A percentile compares a stretch with the other conserved stretches of the same genome.
These are phyloP conservation scores for Phaffomyces antillensis DNA, from an alignment of 805 yeast genomes.

Conservation along the genomic window DNA sequence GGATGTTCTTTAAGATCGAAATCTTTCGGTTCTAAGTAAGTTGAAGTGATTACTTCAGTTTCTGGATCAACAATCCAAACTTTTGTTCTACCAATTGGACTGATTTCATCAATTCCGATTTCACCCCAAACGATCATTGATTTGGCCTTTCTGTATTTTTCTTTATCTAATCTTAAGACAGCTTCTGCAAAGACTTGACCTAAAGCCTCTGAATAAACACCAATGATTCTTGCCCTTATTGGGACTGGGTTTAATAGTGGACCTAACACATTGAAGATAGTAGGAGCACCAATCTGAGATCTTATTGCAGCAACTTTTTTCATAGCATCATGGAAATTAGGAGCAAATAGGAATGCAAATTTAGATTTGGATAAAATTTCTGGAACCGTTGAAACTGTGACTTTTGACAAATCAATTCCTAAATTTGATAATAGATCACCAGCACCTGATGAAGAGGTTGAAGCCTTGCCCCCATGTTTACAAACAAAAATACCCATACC, in stretches of 20 bases:
- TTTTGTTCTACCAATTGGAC: constrained; percentile 78
- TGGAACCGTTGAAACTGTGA: constrained; percentile 57
- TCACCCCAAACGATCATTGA: constrained; percentile 93
- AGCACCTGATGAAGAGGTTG: constrained; percentile 88
- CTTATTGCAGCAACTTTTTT: constrained; percentile 74
- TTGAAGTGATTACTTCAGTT: constrained; percentile 35
- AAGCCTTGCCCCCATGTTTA: constrained; percentile 97
- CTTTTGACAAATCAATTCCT: constrained; percentile 77
- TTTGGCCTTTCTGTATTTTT: constrained; percentile 33
- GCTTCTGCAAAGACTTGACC: constrained; percentile 86
- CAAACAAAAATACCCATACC: constrained; percentile 79
- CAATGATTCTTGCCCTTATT: constrained; percentile 70
- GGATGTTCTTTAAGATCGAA: constrained; percentile 76
- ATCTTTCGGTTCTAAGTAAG: constrained; percentile 58
- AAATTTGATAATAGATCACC: constrained; percentile 77
- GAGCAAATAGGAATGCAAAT: constrained; percentile 80
- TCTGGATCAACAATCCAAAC: constrained; percentile 63
- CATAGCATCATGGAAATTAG: constrained; percentile 92
- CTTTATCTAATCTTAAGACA: constrained; percentile 52
- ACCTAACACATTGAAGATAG: constrained; percentile 90
- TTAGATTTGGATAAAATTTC: constrained; percentile 39
- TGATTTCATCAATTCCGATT: constrained; percentile 86
- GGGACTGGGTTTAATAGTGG: constrained; percentile 92
- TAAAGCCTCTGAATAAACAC: constrained; percentile 74
- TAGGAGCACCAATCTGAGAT: constrained; percentile 75